Percentiles rank a stretch among this genome's conserved stretches.
Evolutionary conservation across 345 rosid species (phyloP).

Genomic region (Sonneratia caseolaris): DNA sequence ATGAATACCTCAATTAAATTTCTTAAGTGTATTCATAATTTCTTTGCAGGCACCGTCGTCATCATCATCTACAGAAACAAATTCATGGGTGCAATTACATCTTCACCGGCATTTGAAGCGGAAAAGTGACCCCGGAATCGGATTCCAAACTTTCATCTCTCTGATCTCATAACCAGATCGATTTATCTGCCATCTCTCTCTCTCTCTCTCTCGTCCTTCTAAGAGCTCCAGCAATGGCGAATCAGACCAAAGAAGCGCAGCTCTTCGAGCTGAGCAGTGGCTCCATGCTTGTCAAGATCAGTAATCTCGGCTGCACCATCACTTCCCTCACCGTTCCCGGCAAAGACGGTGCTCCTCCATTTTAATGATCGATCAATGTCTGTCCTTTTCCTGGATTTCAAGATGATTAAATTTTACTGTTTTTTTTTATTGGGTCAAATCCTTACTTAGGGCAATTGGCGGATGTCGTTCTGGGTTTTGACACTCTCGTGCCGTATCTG

Average conservation of each 20-base stretch:
- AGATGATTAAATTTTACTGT: neutral
- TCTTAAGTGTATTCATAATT: too few species aligned
- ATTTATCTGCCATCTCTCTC: neutral
- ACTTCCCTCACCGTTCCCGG: slow-evolving; percentile 64
- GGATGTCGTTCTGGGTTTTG: slow-evolving; percentile 89
- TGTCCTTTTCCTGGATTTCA: neutral
- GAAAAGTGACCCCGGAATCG: too few species aligned
- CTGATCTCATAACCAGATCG: too few species aligned
- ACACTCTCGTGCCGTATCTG: slow-evolving; percentile 75
- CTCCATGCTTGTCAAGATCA: slow-evolving; percentile 57
- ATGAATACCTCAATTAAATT: too few species aligned
- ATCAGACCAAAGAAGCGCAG: slow-evolving; percentile 39
- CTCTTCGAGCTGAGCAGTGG: slow-evolving; percentile 82
- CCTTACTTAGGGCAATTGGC: slow-evolving; percentile 47
- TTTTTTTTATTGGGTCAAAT: neutral
- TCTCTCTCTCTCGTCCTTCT: neutral
- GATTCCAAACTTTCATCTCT: too few species aligned
- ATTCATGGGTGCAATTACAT: too few species aligned
- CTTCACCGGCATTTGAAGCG: too few species aligned
- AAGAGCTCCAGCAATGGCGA: slow-evolving; percentile 34
- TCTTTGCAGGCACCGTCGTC: too few species aligned
- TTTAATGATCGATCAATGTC: neutral
- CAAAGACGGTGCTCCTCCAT: slow-evolving; percentile 43
- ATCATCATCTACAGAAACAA: too few species aligned
- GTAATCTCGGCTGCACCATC: slow-evolving; percentile 78